Percentiles rank a stretch among this genome's conserved stretches.
Evolutionary conservation across 768 basidiomycete genomes (phyloP).

Genomic region (Pleurotus citrinopileatus): DNA sequence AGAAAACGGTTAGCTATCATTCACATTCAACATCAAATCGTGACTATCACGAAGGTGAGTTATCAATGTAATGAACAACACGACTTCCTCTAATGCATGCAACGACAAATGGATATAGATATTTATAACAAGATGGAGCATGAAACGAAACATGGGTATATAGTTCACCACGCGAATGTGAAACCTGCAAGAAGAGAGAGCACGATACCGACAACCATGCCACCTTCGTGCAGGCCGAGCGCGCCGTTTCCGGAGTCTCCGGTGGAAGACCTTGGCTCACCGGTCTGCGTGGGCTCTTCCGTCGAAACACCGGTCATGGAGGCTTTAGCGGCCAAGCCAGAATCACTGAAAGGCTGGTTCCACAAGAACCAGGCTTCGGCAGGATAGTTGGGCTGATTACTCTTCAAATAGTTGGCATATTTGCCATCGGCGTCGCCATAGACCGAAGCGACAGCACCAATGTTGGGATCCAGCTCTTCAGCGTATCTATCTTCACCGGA

Average conservation of each 20-base stretch:
- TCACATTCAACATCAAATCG: no score
- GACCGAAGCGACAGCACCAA: constrained; percentile 52
- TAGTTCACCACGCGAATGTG: neutral
- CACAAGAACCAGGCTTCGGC: constrained; percentile 48
- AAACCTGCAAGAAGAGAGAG: neutral
- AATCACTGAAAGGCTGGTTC: constrained; percentile 44
- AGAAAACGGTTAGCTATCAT: no score
- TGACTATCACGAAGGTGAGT: no score
- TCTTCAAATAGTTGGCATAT: constrained; percentile 47
- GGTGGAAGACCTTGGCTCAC: neutral
- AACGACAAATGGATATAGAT: no score
- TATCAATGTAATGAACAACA: no score
- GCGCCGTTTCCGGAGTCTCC: neutral
- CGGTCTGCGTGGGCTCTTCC: constrained; percentile 15
- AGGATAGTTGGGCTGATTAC: constrained; percentile 34
- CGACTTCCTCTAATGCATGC: no score
- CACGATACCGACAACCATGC: neutral
- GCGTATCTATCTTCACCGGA: constrained; percentile 34
- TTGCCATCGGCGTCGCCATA: constrained; percentile 65
- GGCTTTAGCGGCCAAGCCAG: constrained; percentile 23
- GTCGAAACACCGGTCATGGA: constrained; percentile 4
- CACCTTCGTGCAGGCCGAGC: neutral
- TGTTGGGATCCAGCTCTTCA: constrained; percentile 51
- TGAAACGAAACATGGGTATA: constrained; percentile 9
- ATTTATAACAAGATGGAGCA: neutral